A percentile compares a stretch with the other conserved stretches of the same genome.
Conservation (phyloP, 768 basidiomycete genomes). For the Strobilomyces echinocephalus region DNA sequence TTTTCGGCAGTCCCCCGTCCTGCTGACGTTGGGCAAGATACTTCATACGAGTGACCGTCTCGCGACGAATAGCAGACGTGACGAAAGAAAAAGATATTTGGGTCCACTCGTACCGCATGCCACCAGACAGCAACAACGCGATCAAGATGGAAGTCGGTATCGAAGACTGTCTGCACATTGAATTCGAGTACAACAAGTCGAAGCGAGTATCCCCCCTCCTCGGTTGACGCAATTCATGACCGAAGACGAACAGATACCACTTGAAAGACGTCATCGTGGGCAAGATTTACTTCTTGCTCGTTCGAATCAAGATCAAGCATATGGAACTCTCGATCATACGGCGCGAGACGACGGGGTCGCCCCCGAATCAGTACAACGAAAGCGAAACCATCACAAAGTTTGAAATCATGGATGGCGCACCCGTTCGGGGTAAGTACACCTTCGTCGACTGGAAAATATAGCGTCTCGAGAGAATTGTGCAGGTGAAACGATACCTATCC, state of each 20-base stretch:
- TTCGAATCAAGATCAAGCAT: constrained; percentile 99
- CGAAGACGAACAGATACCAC: constrained; percentile 67
- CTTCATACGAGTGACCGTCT: constrained; percentile 86
- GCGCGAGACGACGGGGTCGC: constrained; percentile 92
- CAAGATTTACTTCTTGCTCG: constrained; percentile 98
- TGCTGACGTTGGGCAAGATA: constrained; percentile 52
- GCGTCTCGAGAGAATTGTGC: not conserved
- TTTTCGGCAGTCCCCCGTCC: not conserved
- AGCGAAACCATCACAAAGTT: constrained; percentile 99
- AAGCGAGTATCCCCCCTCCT: constrained; percentile 54
- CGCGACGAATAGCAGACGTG: constrained; percentile 89
- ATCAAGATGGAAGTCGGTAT: constrained; percentile 99
- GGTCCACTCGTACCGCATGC: constrained; percentile 99
- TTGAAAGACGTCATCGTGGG: constrained; percentile 98
- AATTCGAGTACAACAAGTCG: constrained; percentile 99
- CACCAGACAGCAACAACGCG: constrained; percentile 94
- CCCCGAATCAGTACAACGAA: constrained; percentile 99
- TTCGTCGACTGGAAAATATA: not conserved
- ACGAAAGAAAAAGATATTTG: constrained; percentile 91
- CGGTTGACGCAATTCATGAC: constrained; percentile 2
- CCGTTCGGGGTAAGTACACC: constrained; percentile 70
- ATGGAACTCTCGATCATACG: constrained; percentile 99
- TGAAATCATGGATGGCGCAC: constrained; percentile 98
- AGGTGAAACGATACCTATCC: constrained; percentile 98
- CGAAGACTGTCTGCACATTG: constrained; percentile 97